These are phyloP conservation scores for Oehlia diaphana DNA, from an alignment of 192 early-diverging fungal genomes.

Conservation along the genomic window DNA sequence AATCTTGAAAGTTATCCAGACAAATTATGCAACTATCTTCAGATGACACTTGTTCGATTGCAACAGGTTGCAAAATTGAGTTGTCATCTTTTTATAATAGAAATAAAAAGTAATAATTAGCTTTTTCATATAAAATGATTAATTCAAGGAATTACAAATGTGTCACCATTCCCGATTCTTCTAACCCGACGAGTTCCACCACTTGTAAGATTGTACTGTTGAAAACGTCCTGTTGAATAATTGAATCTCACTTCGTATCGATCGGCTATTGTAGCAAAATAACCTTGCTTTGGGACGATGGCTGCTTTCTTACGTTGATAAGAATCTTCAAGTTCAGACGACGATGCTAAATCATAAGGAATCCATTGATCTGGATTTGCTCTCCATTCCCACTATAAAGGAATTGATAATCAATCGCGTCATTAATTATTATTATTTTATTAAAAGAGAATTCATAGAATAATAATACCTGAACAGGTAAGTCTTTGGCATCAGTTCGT, in stretches of 20 bases:
- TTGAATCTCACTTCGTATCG: conserved; percentile 25
- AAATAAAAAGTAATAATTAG: conserved; percentile 1
- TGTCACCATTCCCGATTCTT: conserved; percentile 26
- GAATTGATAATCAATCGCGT: not conserved
- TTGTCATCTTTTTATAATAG: conserved; percentile 21
- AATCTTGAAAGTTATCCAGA: conserved; percentile 20
- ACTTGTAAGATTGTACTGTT: conserved; percentile 7
- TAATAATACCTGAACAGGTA: conserved; percentile 29
- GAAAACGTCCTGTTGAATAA: conserved; percentile 20
- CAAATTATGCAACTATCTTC: conserved; percentile 30
- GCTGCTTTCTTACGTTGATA: conserved; percentile 13
- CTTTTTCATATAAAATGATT: not conserved
- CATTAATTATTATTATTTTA: not conserved
- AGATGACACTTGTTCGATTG: not conserved
- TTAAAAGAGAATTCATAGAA: not conserved
- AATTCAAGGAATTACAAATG: not conserved
- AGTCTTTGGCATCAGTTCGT: conserved; percentile 27
- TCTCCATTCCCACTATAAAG: conserved; percentile 28
- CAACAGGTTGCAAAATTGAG: conserved; percentile 28
- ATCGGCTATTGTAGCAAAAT: conserved; percentile 24
- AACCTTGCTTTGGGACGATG: conserved; percentile 7
- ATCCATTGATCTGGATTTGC: conserved; percentile 34
- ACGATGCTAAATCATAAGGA: conserved; percentile 26
- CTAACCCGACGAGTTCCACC: conserved; percentile 12
- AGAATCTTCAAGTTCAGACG: conserved; percentile 24